These are phyloP conservation scores for Fraxinus xanthoxyloides DNA, from an alignment of 305 asterid genomes.

Conservation along the genomic window DNA sequence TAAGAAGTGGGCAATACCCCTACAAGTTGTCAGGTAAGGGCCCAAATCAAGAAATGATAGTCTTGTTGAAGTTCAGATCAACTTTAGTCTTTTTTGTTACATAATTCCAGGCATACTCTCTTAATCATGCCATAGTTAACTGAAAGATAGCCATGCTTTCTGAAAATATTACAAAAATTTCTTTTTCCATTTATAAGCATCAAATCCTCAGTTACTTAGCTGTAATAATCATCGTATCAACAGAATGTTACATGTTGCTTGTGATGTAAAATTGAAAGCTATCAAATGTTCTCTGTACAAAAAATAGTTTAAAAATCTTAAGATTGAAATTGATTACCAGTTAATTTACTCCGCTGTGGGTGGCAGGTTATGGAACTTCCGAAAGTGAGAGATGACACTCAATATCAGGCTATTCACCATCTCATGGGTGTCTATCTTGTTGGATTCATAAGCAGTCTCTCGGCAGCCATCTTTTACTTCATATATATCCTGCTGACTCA, in stretches of 20 bases:
- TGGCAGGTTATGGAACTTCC: slow-evolving; percentile 38
- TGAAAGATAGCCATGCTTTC: background rate
- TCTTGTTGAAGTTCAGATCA: background rate
- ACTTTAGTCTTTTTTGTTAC: background rate
- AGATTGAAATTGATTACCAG: background rate
- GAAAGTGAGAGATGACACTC: slow-evolving; percentile 22
- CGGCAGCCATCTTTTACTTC: slow-evolving; percentile 57
- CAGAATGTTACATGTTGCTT: background rate
- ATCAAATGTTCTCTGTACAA: background rate
- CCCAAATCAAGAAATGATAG: background rate
- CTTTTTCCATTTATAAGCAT: background rate
- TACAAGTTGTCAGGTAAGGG: background rate
- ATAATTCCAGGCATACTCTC: background rate
- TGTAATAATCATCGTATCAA: background rate
- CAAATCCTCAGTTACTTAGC: background rate
- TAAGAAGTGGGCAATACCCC: background rate
- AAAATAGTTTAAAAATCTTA: background rate
- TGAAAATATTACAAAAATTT: background rate
- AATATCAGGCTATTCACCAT: slow-evolving; percentile 36
- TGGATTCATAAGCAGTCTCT: slow-evolving; percentile 55
- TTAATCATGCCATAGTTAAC: background rate
- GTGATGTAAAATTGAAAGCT: background rate
- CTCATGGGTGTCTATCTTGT: slow-evolving; percentile 61
- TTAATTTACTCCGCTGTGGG: background rate
- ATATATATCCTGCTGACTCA: slow-evolving; percentile 34